Evolutionary conservation across 352 stramenopile genomes (phyloP).

Genomic region (Phytophthora ohioensis): DNA sequence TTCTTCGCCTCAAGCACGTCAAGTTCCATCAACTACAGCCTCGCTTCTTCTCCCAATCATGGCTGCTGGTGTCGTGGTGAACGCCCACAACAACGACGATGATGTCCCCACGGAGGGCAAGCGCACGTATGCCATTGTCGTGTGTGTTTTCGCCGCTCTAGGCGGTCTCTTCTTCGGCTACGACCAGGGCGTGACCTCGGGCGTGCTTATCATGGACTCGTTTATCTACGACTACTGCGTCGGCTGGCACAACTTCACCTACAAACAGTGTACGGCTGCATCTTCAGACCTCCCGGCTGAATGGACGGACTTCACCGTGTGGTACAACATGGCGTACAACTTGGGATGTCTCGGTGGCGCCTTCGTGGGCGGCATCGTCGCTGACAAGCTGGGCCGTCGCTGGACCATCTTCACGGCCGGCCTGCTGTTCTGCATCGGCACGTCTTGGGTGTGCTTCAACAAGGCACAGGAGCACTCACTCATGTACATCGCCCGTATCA

Average conservation of each 20-base stretch:
- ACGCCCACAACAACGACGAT: conserved; percentile 7
- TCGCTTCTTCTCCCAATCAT: too few relatives aligned
- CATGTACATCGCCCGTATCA: conserved; percentile 38
- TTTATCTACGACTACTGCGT: conserved; percentile 29
- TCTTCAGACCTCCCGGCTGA: conserved; percentile 28
- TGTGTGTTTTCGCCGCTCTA: conserved; percentile 23
- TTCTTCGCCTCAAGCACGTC: conserved; percentile 25
- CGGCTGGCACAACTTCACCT: conserved; percentile 28
- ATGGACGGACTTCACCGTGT: conserved; percentile 40
- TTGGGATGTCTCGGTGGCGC: conserved; percentile 45
- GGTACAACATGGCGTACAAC: conserved; percentile 58
- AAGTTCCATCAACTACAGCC: conserved; percentile 1
- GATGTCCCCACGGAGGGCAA: conserved; percentile 5
- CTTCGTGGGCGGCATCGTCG: conserved; percentile 43
- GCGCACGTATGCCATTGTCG: conserved; percentile 22
- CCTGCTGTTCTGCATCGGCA: conserved; percentile 48
- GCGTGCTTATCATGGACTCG: conserved; percentile 22
- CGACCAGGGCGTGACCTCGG: conserved; percentile 22
- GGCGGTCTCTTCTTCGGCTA: conserved; percentile 23
- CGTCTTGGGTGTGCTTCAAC: conserved; percentile 43
- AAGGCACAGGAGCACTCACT: conserved; percentile 19
- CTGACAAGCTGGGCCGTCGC: conserved; percentile 46
- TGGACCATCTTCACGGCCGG: conserved; percentile 47
- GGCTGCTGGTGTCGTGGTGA: not conserved
- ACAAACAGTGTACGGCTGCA: conserved; percentile 30